Base-by-base conservation (phyloP, 768 basidiomycete genomes). In the Pleurotus cornucopiae region DNA sequence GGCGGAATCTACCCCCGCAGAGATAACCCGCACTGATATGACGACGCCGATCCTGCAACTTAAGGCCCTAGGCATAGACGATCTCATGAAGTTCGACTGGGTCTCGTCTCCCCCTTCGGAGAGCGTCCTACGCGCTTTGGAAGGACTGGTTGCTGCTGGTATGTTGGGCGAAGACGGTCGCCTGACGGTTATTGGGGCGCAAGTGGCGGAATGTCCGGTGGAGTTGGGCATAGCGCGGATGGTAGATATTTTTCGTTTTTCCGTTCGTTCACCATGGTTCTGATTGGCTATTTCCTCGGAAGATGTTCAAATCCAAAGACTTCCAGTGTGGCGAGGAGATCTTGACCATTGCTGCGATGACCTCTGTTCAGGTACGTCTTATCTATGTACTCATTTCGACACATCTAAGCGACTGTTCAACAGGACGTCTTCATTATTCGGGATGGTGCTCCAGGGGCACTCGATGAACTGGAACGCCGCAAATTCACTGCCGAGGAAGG, bases 401-500 rank as follows among this genome's bases (percentile, higher is more conserved):
- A 3, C 11, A 34, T 9, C 7, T 34, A 34, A 9, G 30, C 6
- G 2, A 34, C 11, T 3, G 0, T 34, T 9, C 11, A 1, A 7
- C 30, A 97, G 92, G 94, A 98, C 63, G 85, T 88, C 2, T 99
- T 99, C 67, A 69, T 95, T 21, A 91, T 91, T 55, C 87, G 89
- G 3, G 91, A 94, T 2, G 94, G 94, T 4, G 84, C 88, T 6
- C 79, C 83, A 4, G 92, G 92, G 11, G 92, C 93, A 1, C 67
- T 93, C 30, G 94, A 90, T 3, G 96, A 98, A 69, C 74, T 98
- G 12, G 95, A 98, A 69, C 79, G 94, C 49, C 75, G 97, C 56
- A 98, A 98, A 67, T 98, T 98, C 64, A 98, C 94, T 0, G 94
- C 95, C 0, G 95, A 98, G 70, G 97, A 99, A 82, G 97, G 97